Conservation (phyloP, 1,284 basidiomycete genomes). For the Stereum hirsutum region DNA sequence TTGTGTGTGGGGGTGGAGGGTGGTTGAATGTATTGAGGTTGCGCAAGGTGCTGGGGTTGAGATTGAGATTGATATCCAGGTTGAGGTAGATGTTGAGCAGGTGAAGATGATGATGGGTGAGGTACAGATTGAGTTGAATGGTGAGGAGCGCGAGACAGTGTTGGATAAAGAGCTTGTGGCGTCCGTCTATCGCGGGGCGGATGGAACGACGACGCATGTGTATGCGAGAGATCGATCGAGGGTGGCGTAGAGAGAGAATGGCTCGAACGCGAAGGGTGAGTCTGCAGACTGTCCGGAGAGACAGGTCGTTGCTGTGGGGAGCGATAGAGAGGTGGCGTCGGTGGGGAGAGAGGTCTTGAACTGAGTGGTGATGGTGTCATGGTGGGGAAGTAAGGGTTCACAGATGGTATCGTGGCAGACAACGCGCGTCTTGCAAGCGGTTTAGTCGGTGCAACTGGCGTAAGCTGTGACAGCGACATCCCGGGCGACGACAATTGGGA, state of each 20-base stretch:
- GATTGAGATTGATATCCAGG: no score
- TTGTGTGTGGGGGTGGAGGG: conserved; percentile 2
- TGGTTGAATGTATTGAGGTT: no score
- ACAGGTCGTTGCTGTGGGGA: conserved; percentile 17
- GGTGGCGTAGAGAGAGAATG: conserved; percentile 24
- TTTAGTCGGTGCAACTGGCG: background rate
- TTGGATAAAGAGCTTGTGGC: no score
- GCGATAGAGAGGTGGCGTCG: conserved; percentile 20
- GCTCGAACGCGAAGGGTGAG: conserved; percentile 21
- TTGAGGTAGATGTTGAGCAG: no score
- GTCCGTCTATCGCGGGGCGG: no score
- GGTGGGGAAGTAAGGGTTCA: conserved; percentile 21
- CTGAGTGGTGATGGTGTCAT: conserved; percentile 15
- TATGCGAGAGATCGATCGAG: conserved; percentile 18
- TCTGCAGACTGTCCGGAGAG: conserved; percentile 21
- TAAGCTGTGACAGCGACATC: no score
- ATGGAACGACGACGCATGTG: conserved; percentile 14
- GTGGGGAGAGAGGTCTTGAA: conserved; percentile 21
- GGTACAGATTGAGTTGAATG: no score
- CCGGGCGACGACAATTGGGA: background rate
- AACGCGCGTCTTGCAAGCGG: conserved; percentile 10
- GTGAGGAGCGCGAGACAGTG: no score
- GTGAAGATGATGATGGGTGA: no score
- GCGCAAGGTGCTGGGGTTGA: no score
- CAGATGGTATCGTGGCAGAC: no score